Evolutionary conservation across 176 grass and related monocot species (phyloP).

Genomic region (Oryza meridionalis): DNA sequence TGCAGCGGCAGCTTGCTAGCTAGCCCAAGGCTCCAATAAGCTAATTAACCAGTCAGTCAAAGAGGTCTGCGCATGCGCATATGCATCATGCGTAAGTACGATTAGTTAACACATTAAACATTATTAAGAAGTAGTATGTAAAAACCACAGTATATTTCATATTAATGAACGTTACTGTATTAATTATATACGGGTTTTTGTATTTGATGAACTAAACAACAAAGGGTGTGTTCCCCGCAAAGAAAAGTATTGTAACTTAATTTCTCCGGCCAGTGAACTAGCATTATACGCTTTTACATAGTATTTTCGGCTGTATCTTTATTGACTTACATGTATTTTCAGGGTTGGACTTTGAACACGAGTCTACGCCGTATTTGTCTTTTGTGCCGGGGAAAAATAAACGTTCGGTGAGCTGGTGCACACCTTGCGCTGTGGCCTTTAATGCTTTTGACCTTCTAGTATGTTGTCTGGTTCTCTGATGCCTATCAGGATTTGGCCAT

Average conservation of each 20-base stretch:
- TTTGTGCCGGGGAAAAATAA: conserved; percentile 5
- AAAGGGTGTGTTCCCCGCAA: neutral
- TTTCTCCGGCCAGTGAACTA: neutral
- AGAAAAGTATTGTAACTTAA: neutral
- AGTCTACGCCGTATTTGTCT: conserved; percentile 37
- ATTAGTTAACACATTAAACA: neutral
- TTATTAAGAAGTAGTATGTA: neutral
- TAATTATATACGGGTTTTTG: neutral
- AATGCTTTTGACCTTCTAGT: conserved; percentile 65
- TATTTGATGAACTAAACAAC: neutral
- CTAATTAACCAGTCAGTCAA: neutral
- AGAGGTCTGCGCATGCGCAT: neutral
- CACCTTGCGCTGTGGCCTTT: conserved; percentile 45
- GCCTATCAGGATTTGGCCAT: conserved; percentile 41
- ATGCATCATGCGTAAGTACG: neutral
- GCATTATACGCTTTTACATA: neutral
- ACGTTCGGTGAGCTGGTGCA: conserved; percentile 41
- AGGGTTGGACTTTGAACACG: conserved; percentile 49
- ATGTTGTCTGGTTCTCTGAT: conserved; percentile 35
- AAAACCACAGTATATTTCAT: neutral
- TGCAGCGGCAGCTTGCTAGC: neutral
- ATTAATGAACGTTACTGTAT: neutral
- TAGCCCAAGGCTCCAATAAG: neutral
- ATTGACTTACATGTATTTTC: neutral
- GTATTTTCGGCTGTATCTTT: neutral